Evolutionary conservation across 768 basidiomycete genomes (phyloP), one percentile per base, ranked within the genome.

Genomic region (Pholiota microspora): DNA sequence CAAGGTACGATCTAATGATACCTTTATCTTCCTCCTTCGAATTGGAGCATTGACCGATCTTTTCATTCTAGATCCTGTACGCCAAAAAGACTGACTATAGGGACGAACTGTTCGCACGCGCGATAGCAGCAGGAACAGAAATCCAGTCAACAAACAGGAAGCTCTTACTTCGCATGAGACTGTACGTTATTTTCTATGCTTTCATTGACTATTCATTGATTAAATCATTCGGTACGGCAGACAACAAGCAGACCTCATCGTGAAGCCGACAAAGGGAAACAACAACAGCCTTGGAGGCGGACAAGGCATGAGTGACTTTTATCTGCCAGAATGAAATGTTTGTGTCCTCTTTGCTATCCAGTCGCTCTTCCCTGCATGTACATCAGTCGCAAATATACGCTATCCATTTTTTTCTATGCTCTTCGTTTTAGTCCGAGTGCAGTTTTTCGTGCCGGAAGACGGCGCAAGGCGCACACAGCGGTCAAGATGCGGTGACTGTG

Each of bases 401-500:
- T 42, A 9, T 42, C 12, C 29, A 31, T 6, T 31, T 31, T 31
- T 12, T 31, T n/a, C n/a, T n/a, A n/a, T n/a, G n/a, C n/a, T n/a
- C n/a, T n/a, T n/a, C n/a, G n/a, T n/a, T n/a, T n/a, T n/a, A n/a
- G n/a, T n/a, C n/a, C n/a, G n/a, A n/a, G n/a, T n/a, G n/a, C n/a
- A n/a, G n/a, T n/a, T n/a, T n/a, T n/a, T n/a, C n/a, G 80, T 89
- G 94, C 67, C 84, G 92, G 77, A 99, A 98, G 86, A 93, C 92
- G 46, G 96, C 98, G 58, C 86, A 84, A 67, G 79, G 97, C 61
- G 94, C 97, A 61, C 98, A 99, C 70, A 97, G 96, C 72, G 96
- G 96, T 98, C 95, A 67, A 83, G 94, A 70, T 99, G 97, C 73
- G 94, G 94, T 51, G 85, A 84, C 66, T 99, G 97, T 70, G 94